Evolutionary conservation across 805 yeast species (phyloP).

Genomic region (Kazachstania bromeliacearum): DNA sequence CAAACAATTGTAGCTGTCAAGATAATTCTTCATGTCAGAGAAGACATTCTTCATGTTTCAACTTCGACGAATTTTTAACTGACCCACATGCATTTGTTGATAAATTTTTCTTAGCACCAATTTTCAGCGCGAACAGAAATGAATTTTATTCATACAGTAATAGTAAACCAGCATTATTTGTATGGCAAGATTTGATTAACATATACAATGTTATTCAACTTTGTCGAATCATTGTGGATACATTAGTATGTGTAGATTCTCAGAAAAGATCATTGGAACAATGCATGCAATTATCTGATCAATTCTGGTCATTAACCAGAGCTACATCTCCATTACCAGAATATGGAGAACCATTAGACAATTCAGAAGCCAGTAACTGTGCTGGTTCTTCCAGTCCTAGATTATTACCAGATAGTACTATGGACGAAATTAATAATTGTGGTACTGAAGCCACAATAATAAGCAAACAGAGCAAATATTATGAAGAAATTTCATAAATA

Average conservation of each 20-base stretch:
- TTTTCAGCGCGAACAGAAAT: conserved; percentile 6
- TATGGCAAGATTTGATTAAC: conserved; percentile 12
- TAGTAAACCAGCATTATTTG: conserved; percentile 10
- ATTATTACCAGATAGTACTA: no score
- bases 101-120: conserved; percentile 18
- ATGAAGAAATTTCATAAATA: no score
- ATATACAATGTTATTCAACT: conserved; percentile 8
- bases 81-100: conserved; percentile 19
- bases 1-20: background rate
- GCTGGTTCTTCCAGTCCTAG: background rate
- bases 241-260: conserved; percentile 8
- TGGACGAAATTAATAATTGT: no score
- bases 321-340: background rate
- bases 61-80: conserved; percentile 34
- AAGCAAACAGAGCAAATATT: no score
- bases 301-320: conserved; percentile 7
- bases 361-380: no score
- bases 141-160: conserved; percentile 4
- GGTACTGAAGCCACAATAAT: no score
- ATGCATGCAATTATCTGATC: conserved; percentile 6
- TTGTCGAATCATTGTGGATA: conserved; percentile 11
- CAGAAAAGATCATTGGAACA: conserved; percentile 9
- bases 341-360: no score
- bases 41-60: conserved; percentile 3
- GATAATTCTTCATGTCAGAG: no score